phyloP scores from a whole-genome alignment of 257 asterid species.

The Nicotiana benthamiana region DNA sequence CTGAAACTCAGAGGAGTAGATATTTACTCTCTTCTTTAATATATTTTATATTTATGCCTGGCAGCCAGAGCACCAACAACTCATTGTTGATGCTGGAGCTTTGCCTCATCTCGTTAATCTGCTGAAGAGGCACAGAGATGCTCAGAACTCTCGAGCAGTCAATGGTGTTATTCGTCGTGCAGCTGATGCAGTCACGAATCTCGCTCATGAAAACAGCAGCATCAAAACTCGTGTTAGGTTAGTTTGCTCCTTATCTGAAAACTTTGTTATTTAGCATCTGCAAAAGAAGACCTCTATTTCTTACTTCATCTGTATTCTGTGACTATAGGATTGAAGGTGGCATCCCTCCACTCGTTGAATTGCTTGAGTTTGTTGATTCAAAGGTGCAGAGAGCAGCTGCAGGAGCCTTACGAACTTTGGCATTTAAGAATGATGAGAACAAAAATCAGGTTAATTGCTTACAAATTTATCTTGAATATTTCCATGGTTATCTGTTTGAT shows the following conservation, averaged over 20 bases:
- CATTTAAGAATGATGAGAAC: constrained; percentile 94
- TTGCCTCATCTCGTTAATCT: constrained; percentile 84
- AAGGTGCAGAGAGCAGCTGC: constrained; percentile 99
- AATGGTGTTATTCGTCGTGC: constrained; percentile 88
- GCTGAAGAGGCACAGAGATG: constrained; percentile 55
- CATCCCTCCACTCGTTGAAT: constrained; percentile 94
- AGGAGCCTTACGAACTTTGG: constrained; percentile 95
- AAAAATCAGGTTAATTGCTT: constrained; percentile 65
- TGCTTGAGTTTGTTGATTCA: constrained; percentile 82
- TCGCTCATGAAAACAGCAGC: constrained; percentile 94
- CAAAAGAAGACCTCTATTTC: neutral
- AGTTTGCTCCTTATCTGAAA: neutral
- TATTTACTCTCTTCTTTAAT: neutral
- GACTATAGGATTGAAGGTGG: constrained; percentile 81
- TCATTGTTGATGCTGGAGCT: constrained; percentile 96
- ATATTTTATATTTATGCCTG: constrained; percentile 5
- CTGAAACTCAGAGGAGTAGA: neutral
- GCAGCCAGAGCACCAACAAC: constrained; percentile 98
- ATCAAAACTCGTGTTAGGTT: constrained; percentile 93
- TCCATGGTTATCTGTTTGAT: neutral
- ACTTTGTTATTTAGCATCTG: constrained; percentile 5
- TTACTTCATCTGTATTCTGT: constrained; percentile 1
- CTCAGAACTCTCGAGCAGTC: constrained; percentile 67
- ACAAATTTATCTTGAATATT: neutral
- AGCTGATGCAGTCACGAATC: constrained; percentile 96